These are phyloP conservation scores for Cryptosporidium ubiquitum DNA, from an alignment of 169 alveolate species.

Conservation along the genomic window DNA sequence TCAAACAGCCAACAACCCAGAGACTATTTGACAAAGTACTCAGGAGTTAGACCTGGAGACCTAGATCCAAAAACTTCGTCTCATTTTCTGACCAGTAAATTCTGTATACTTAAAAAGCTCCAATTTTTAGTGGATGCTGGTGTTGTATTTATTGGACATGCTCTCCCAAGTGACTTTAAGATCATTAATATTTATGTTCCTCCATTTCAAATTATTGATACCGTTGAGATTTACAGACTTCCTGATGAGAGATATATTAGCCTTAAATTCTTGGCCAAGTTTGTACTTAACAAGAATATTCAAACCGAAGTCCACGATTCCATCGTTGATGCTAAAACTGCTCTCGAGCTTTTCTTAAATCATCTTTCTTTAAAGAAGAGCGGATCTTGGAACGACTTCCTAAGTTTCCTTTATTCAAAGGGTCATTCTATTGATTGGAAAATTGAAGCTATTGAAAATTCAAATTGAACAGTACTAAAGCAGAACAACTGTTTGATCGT, in stretches of 20 bases:
- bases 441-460: slow-evolving; percentile 20
- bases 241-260: slow-evolving; percentile 83
- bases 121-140: slow-evolving; percentile 83
- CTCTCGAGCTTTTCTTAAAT: slow-evolving; percentile 78
- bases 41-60: slow-evolving; percentile 86
- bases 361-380: slow-evolving; percentile 12
- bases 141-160: slow-evolving; percentile 82
- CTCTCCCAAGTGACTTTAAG: slow-evolving; percentile 83
- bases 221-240: slow-evolving; percentile 83
- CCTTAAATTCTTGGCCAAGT: slow-evolving; percentile 82
- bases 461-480: not conserved
- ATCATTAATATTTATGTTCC: slow-evolving; percentile 85
- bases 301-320: slow-evolving; percentile 85
- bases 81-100: slow-evolving; percentile 83
- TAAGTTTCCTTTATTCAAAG: slow-evolving; percentile 23
- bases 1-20: slow-evolving; percentile 78
- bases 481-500: not conserved
- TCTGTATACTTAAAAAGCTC: slow-evolving; percentile 79
- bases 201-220: slow-evolving; percentile 79
- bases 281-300: slow-evolving; percentile 77
- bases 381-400: slow-evolving; percentile 34
- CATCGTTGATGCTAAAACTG: slow-evolving; percentile 84
- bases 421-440: slow-evolving; percentile 64
- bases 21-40: slow-evolving; percentile 84
- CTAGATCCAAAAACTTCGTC: slow-evolving; percentile 81